Evolutionary conservation across 371 early-diverging fungal genomes (phyloP).

Genomic region (Mortierella polycephala): DNA sequence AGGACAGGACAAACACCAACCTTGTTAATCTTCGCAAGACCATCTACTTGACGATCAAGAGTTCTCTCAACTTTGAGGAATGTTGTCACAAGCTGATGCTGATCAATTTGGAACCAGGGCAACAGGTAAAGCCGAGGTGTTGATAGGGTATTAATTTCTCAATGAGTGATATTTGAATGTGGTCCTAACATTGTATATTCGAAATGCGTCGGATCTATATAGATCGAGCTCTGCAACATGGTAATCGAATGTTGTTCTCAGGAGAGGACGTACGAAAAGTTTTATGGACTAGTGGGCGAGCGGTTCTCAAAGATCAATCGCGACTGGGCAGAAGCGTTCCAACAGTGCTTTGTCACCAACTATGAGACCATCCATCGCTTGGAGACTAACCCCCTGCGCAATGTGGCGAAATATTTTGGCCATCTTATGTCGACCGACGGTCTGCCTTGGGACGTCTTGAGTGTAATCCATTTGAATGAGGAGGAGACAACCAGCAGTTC

Average conservation of each 20-base stretch:
- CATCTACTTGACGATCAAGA: conserved; percentile 97
- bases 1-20: conserved; percentile 92
- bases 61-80: conserved; percentile 95
- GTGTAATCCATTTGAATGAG: conserved; percentile 86
- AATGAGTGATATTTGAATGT: not conserved
- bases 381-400: conserved; percentile 94
- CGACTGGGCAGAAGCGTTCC: conserved; percentile 85
- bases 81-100: conserved; percentile 95
- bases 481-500: conserved; percentile 95
- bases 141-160: too few relatives aligned
- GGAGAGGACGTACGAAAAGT: conserved; percentile 94
- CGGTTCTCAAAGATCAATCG: conserved; percentile 90
- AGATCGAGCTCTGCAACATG: conserved; percentile 94
- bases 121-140: conserved; percentile 65
- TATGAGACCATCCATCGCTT: conserved; percentile 93
- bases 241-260: conserved; percentile 97
- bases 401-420: conserved; percentile 92
- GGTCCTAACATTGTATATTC: not conserved
- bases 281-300: conserved; percentile 94
- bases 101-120: conserved; percentile 82
- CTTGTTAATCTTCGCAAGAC: conserved; percentile 88
- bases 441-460: conserved; percentile 87
- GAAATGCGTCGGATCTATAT: not conserved
- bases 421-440: conserved; percentile 91
- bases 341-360: conserved; percentile 80